phyloP scores from a whole-genome alignment of 176 grass and related monocot genomes.

The Saccharum spontaneum region DNA sequence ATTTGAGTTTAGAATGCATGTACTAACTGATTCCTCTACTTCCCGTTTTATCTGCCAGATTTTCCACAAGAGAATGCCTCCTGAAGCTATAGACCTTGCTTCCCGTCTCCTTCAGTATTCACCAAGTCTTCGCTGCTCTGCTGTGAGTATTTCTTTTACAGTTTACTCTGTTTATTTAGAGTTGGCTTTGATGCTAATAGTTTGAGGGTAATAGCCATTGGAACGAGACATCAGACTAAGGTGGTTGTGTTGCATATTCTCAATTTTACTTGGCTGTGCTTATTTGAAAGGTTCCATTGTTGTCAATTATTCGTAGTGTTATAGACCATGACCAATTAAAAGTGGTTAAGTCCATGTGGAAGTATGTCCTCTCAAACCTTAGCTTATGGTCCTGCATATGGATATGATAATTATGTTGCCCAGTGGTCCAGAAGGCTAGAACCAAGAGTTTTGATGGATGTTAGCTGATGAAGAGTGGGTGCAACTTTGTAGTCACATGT shows the following conservation, averaged over 20 bases:
- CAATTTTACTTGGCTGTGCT: neutral
- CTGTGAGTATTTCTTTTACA: constrained; percentile 64
- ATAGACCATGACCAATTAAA: neutral
- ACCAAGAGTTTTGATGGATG: constrained; percentile 32
- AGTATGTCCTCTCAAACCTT: neutral
- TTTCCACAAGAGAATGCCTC: constrained; percentile 95
- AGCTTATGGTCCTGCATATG: constrained; percentile 22
- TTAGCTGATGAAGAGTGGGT: constrained; percentile 29
- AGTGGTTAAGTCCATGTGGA: constrained; percentile 2
- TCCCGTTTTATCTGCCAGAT: constrained; percentile 34
- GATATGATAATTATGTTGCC: constrained; percentile 30
- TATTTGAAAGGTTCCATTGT: neutral
- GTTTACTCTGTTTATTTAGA: neutral
- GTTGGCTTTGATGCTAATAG: neutral
- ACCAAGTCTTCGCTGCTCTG: constrained; percentile 76
- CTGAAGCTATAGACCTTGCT: constrained; percentile 88
- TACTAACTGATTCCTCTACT: neutral
- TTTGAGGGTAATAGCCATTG: constrained; percentile 17
- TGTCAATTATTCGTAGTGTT: neutral
- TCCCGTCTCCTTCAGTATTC: constrained; percentile 93
- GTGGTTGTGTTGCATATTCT: neutral
- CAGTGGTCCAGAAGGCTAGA: constrained; percentile 31
- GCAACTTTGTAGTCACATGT: constrained; percentile 42
- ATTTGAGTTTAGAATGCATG: neutral
- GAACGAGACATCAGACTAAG: neutral